These are phyloP conservation scores for Grigorovia jiainica DNA, from an alignment of 805 yeast species.

Conservation along the genomic window DNA sequence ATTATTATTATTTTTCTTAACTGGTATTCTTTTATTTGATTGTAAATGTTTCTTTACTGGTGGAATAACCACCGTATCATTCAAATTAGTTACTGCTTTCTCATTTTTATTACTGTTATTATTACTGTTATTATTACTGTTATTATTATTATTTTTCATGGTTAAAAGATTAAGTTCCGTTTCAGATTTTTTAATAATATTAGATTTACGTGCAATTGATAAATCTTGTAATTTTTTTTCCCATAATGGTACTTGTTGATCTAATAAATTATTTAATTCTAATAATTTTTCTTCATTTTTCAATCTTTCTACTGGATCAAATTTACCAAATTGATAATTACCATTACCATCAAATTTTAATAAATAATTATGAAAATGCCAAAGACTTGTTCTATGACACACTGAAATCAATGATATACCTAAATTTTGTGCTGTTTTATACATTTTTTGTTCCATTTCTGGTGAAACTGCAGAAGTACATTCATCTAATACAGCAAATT, in stretches of 20 bases:
- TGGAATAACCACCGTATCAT: not conserved
- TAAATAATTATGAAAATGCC: slow-evolving; percentile 82
- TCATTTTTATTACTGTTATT: not conserved
- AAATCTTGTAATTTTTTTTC: slow-evolving; percentile 58
- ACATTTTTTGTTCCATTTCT: slow-evolving; percentile 84
- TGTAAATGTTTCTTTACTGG: not conserved
- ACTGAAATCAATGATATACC: slow-evolving; percentile 82
- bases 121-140: not conserved
- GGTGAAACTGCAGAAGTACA: slow-evolving; percentile 92
- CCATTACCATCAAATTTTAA: slow-evolving; percentile 84
- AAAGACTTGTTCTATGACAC: slow-evolving; percentile 83
- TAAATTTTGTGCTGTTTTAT: slow-evolving; percentile 65
- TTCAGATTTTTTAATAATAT: slow-evolving; percentile 24
- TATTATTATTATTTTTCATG: not conserved
- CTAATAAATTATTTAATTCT: slow-evolving; percentile 53
- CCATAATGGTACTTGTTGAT: slow-evolving; percentile 58
- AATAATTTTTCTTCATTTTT: slow-evolving; percentile 70
- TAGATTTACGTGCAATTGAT: slow-evolving; percentile 39
- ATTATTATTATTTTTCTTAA: not conserved
- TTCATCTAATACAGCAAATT: slow-evolving; percentile 90
- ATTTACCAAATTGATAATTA: slow-evolving; percentile 47
- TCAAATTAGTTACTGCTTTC: not conserved
- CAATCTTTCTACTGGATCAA: slow-evolving; percentile 67
- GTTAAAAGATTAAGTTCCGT: slow-evolving; percentile 16
- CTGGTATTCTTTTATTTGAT: not conserved